Evolutionary conservation across 345 rosid species (phyloP).

Genomic region (Reutealis trisperma): DNA sequence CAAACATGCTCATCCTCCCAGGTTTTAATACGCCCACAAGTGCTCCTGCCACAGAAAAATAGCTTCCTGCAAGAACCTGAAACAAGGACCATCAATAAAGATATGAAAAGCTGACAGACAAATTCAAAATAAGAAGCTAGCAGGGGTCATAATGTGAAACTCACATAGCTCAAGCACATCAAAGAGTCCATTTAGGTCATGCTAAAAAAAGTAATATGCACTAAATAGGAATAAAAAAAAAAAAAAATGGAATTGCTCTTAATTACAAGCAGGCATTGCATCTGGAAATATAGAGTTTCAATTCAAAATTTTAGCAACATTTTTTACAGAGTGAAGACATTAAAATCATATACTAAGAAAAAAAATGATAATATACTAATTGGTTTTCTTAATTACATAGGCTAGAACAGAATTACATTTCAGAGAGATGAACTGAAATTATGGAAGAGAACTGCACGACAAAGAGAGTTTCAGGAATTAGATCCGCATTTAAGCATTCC

Average conservation of each 20-base stretch:
- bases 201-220: background rate
- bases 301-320: too few relatives aligned
- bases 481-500: too few relatives aligned
- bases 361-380: too few relatives aligned
- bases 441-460: too few relatives aligned
- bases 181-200: background rate
- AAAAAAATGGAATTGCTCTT: background rate
- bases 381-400: too few relatives aligned
- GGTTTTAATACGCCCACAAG: conserved; percentile 75
- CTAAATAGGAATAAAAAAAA: background rate
- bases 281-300: too few relatives aligned
- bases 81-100: background rate
- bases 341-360: too few relatives aligned
- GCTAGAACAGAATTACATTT: too few relatives aligned
- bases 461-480: too few relatives aligned
- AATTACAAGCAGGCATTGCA: background rate
- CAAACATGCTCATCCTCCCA: conserved; percentile 96
- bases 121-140: background rate
- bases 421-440: too few relatives aligned
- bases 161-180: background rate
- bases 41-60: conserved; percentile 89
- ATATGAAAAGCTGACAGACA: background rate
- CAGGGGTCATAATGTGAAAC: background rate
- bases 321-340: too few relatives aligned
- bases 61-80: conserved; percentile 96